Percentiles rank a stretch among this genome's conserved stretches.
Conservation (phyloP, 1,284 basidiomycete species). For the Ganoderma boninense region DNA sequence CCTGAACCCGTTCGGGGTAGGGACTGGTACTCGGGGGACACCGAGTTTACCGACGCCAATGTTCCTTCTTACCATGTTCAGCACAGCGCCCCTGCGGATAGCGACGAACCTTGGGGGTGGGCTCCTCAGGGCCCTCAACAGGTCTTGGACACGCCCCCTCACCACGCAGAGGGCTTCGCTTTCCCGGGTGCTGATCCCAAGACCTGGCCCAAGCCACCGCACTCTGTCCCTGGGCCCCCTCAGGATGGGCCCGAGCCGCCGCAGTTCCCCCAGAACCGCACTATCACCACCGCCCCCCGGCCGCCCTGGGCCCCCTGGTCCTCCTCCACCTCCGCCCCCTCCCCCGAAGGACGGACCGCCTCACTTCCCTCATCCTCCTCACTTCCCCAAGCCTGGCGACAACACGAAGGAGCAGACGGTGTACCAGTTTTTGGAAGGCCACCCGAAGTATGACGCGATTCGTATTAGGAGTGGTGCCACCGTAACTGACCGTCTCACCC, state of each 20-base stretch:
- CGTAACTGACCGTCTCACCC: neutral
- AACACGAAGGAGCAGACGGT: conserved; percentile 45
- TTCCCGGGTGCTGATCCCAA: neutral
- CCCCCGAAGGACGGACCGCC: conserved; percentile 7
- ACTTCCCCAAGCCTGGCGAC: conserved; percentile 20
- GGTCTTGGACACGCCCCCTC: conserved; percentile 5
- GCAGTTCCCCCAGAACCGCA: conserved; percentile 16
- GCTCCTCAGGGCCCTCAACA: conserved; percentile 15
- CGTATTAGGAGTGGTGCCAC: neutral
- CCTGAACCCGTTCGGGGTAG: conserved; percentile 11
- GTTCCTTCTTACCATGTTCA: conserved; percentile 4
- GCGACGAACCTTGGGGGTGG: conserved; percentile 13
- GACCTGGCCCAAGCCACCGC: conserved; percentile 13
- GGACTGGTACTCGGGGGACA: conserved; percentile 13
- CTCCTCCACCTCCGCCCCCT: neutral
- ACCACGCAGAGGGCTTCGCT: neutral
- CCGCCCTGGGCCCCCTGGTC: conserved; percentile 15
- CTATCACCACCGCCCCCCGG: conserved; percentile 6
- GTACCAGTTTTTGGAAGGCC: conserved; percentile 50
- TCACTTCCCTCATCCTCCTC: conserved; percentile 10
- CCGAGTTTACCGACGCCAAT: conserved; percentile 1
- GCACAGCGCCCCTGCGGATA: neutral
- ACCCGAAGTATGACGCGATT: conserved; percentile 41
- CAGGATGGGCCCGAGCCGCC: conserved; percentile 21
- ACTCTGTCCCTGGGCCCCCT: conserved; percentile 17